These are phyloP conservation scores for Pseudogymnoascus sp. DNA, from an alignment of 2,329 filamentous ascomycete genomes.

Conservation along the genomic window DNA sequence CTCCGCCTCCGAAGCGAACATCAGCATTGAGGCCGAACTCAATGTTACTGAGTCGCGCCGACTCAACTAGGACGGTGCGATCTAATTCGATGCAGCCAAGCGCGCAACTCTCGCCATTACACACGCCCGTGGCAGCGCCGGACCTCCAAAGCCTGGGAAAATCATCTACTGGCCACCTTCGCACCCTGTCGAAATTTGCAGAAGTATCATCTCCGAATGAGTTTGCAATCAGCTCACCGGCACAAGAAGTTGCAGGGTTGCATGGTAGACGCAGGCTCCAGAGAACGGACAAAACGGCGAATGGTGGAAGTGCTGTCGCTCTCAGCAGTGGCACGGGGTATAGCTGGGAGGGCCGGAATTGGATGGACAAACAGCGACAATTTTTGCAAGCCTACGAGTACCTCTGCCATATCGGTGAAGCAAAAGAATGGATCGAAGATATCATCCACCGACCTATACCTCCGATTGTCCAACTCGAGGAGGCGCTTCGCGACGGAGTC, in stretches of 20 bases:
- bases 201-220: slow-evolving; percentile 68
- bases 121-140: slow-evolving; percentile 49
- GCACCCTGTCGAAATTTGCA: slow-evolving; percentile 75
- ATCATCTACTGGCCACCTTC: slow-evolving; percentile 82
- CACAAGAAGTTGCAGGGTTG: slow-evolving; percentile 80
- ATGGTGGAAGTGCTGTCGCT: slow-evolving; percentile 32
- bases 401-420: slow-evolving; percentile 95
- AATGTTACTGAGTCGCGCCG: slow-evolving; percentile 50
- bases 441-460: slow-evolving; percentile 78
- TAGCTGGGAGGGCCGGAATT: slow-evolving; percentile 75
- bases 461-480: slow-evolving; percentile 86
- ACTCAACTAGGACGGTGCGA: slow-evolving; percentile 36
- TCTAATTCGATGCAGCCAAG: slow-evolving; percentile 32
- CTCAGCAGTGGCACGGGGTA: slow-evolving; percentile 44
- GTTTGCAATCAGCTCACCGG: slow-evolving; percentile 66
- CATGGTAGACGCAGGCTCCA: slow-evolving; percentile 78
- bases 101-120: slow-evolving; percentile 27
- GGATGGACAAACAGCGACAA: slow-evolving; percentile 98
- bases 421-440: slow-evolving; percentile 97
- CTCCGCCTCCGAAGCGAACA: slow-evolving; percentile 14
- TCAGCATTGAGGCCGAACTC: slow-evolving; percentile 43
- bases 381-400: slow-evolving; percentile 97
- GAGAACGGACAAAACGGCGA: slow-evolving; percentile 47
- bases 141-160: slow-evolving; percentile 76
- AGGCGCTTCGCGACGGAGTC: slow-evolving; percentile 84